Conservation (phyloP, 208 protist species). For the Leishmania guyanensis region DNA sequence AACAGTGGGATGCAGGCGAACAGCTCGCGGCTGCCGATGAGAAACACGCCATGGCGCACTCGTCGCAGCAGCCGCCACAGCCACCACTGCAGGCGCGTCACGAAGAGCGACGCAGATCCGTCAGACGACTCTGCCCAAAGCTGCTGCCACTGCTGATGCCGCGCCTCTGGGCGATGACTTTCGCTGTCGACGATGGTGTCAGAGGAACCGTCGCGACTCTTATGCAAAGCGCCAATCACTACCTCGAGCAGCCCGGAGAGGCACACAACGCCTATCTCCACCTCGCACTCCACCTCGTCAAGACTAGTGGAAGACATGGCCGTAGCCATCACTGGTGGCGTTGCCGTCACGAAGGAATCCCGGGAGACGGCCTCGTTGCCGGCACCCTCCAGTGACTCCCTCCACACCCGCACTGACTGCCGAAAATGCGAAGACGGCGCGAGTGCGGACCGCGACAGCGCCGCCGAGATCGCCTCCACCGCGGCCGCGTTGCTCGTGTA, state of each 20-base stretch:
- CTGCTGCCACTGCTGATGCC: slow-evolving; percentile 33
- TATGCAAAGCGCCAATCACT: slow-evolving; percentile 24
- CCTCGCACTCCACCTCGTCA: slow-evolving; percentile 49
- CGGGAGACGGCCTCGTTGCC: slow-evolving; percentile 27
- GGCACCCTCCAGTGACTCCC: slow-evolving; percentile 34
- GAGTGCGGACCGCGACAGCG: slow-evolving; percentile 20
- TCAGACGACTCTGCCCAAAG: slow-evolving; percentile 39
- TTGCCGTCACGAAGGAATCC: background rate
- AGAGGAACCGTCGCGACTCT: slow-evolving; percentile 4
- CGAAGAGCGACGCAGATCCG: slow-evolving; percentile 38
- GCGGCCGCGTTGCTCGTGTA: slow-evolving; percentile 35
- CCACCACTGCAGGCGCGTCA: slow-evolving; percentile 73
- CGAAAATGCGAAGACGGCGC: background rate
- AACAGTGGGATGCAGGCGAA: slow-evolving; percentile 66
- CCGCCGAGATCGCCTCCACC: slow-evolving; percentile 30
- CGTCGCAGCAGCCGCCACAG: slow-evolving; percentile 68
- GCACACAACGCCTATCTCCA: slow-evolving; percentile 68
- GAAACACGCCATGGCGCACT: slow-evolving; percentile 54
- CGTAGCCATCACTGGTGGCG: slow-evolving; percentile 8
- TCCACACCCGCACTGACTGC: slow-evolving; percentile 31
- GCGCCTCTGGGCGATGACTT: slow-evolving; percentile 28
- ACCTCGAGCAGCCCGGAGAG: slow-evolving; percentile 53
- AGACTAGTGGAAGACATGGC: slow-evolving; percentile 31
- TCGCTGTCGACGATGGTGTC: slow-evolving; percentile 11
- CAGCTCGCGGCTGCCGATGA: slow-evolving; percentile 74